Evolutionary conservation across 306 rosid species (phyloP).

Genomic region (Pterocarpus macrocarpus): DNA sequence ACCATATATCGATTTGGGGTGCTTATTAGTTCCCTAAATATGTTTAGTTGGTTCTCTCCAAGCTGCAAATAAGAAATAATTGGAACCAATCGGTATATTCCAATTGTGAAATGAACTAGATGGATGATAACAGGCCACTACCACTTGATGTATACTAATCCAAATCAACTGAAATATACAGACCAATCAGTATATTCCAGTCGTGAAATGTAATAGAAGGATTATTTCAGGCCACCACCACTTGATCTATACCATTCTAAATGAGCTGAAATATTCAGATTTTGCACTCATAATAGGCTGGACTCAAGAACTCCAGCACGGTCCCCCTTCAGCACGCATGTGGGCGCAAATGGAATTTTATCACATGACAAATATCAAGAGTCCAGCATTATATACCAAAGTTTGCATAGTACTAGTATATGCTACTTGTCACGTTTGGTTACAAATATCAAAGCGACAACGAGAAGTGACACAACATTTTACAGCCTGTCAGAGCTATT

Average conservation of each 20-base stretch:
- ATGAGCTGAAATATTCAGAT: neutral
- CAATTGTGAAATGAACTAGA: conserved; percentile 3
- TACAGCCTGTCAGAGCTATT: neutral
- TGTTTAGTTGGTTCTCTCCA: neutral
- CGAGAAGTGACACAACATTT: neutral
- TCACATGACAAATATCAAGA: neutral
- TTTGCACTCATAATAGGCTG: neutral
- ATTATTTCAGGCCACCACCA: too few species aligned
- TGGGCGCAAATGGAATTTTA: neutral
- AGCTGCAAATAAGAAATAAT: neutral
- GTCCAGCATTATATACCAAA: neutral
- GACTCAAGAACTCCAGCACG: too few species aligned
- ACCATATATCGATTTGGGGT: too few species aligned
- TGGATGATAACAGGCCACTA: conserved; percentile 1
- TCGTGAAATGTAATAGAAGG: too few species aligned
- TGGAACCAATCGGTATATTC: neutral
- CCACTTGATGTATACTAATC: neutral
- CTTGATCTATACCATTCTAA: too few species aligned
- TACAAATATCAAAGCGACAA: neutral
- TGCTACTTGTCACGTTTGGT: neutral
- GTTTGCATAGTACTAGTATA: neutral
- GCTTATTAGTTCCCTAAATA: too few species aligned
- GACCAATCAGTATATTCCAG: too few species aligned
- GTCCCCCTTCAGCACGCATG: conserved; percentile 1
- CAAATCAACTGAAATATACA: neutral